These are phyloP conservation scores for Globomyces pollinis-pini DNA, from an alignment of 192 early-diverging fungal species.

Conservation along the genomic window DNA sequence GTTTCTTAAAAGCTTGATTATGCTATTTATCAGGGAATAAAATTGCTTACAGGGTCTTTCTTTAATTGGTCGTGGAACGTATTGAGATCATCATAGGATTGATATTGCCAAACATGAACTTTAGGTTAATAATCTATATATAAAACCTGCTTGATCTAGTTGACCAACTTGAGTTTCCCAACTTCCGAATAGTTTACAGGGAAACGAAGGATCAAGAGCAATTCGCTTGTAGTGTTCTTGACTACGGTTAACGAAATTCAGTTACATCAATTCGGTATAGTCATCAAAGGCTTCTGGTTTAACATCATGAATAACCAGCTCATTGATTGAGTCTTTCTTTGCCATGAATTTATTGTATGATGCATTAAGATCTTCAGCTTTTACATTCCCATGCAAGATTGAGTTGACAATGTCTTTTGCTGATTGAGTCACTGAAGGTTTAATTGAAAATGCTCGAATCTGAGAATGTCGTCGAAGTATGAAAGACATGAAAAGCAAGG, in stretches of 20 bases:
- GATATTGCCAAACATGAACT: constrained; percentile 95
- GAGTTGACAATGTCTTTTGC: constrained; percentile 20
- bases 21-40: constrained; percentile 48
- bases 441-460: too few species aligned
- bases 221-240: too few species aligned
- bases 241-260: constrained; percentile 66
- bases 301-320: constrained; percentile 74
- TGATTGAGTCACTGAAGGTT: neutral
- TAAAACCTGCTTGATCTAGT: constrained; percentile 75
- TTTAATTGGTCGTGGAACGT: constrained; percentile 66
- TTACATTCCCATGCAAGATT: constrained; percentile 46
- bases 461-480: too few species aligned
- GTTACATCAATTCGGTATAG: constrained; percentile 70
- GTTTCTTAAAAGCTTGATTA: constrained; percentile 22
- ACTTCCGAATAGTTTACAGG: constrained; percentile 78
- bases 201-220: too few species aligned
- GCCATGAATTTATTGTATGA: constrained; percentile 74
- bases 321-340: constrained; percentile 84
- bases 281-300: constrained; percentile 81
- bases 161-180: constrained; percentile 83
- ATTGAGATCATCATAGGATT: constrained; percentile 82
- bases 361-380: constrained; percentile 9
- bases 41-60: too few species aligned
- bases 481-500: too few species aligned
- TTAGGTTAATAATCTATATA: neutral